Base-by-base conservation (phyloP, 129 eudicot genomes). In the Centaurea solstitialis region DNA sequence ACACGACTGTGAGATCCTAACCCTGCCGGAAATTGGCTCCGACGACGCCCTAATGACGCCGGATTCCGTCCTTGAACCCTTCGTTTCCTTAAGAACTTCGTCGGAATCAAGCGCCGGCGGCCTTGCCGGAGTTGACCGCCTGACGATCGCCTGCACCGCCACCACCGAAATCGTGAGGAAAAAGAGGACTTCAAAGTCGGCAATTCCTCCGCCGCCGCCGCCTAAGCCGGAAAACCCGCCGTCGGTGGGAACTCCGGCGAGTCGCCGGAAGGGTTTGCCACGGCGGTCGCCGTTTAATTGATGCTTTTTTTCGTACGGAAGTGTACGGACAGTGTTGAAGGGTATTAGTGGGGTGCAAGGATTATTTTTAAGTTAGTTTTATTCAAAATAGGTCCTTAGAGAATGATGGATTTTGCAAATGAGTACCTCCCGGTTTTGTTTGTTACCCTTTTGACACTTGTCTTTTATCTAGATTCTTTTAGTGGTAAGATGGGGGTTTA, bases 221-320 rank as follows among this genome's bases (percentile, higher is more conserved):
- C 72, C 40, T 24, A 70, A 70, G 43, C 76, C 84, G 17, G 77
- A 20, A 1, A 81, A 4, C 12, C 43, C 80, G 35, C 87, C 88
- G 74, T 68, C 37, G 45, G 12, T 66, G 2, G 89, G 81, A 37
- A 28, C 20, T 6, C 38, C 40, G n/a, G 30, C 57, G 10, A 87
- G 50, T 78, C 92, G 98, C 75, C 88, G 95, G 74, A 91, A 94
- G 85, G 88, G 98, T 24, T 66, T 80, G 53, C 98, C 98, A 10
- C 82, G 85, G 28, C 89, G 98, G 41, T 70, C 98, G 76, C 97
- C 98, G 7, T 83, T 94, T 72, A 68, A 77, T 26, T 94, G 85
- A 87, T 72, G 76, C 40, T 33, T 0, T 17, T 53, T 37, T 74
- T 39, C 73, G 86, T 82, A 70, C 86, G 57, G 81, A 6, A 33